These are phyloP conservation scores for Trichoderma atroviride DNA, from an alignment of 2,329 filamentous ascomycete genomes.

Conservation along the genomic window DNA sequence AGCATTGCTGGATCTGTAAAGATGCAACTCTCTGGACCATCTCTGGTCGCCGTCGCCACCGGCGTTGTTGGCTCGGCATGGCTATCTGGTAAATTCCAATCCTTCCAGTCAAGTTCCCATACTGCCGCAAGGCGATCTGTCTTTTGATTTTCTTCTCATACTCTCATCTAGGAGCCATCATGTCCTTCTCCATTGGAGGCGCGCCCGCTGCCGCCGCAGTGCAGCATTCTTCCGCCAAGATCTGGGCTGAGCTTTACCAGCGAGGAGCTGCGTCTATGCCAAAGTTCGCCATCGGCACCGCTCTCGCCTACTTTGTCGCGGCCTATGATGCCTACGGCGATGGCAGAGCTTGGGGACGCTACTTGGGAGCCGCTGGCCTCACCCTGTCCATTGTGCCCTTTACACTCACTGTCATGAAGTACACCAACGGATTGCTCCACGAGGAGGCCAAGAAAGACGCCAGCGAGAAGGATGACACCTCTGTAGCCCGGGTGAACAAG, in stretches of 20 bases:
- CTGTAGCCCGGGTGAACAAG: constrained; percentile 28
- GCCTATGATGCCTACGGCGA: constrained; percentile 39
- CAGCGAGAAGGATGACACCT: constrained; percentile 29
- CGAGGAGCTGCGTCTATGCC: constrained; percentile 45
- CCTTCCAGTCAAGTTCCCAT: background rate
- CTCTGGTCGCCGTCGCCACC: constrained; percentile 42
- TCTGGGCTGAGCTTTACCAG: constrained; percentile 45
- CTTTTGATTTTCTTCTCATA: background rate
- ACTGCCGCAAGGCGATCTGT: background rate
- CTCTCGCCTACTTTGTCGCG: constrained; percentile 42
- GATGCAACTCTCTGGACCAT: constrained; percentile 35
- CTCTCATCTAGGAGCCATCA: constrained; percentile 39
- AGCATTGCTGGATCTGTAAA: background rate
- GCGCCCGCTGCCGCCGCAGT: constrained; percentile 38
- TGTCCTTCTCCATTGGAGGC: constrained; percentile 41
- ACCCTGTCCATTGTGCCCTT: constrained; percentile 46
- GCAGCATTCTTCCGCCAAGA: constrained; percentile 37
- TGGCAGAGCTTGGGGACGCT: constrained; percentile 40
- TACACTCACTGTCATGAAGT: constrained; percentile 42
- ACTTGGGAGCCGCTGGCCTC: constrained; percentile 38
- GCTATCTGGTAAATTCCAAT: constrained; percentile 38
- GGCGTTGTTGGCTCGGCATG: constrained; percentile 45
- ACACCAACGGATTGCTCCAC: constrained; percentile 42
- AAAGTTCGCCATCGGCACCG: constrained; percentile 38
- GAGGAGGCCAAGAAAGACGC: constrained; percentile 32